Evolutionary conservation across 1,284 basidiomycete species (phyloP).

Genomic region (Heterobasidion annosum): DNA sequence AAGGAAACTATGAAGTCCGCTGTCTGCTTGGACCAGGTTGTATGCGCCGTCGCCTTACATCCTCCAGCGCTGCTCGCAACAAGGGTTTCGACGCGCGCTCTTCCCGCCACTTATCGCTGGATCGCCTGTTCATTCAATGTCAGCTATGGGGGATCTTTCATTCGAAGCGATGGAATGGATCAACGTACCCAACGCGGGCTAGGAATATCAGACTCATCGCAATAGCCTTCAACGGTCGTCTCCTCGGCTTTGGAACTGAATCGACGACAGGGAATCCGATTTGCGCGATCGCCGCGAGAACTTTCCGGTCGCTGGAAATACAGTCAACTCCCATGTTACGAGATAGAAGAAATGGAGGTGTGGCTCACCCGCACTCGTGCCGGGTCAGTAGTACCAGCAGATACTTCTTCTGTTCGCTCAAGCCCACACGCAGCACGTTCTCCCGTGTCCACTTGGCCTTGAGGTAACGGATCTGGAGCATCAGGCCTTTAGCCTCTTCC

Average conservation of each 20-base stretch:
- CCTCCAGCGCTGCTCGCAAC: slow-evolving; percentile 56
- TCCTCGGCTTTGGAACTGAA: slow-evolving; percentile 22
- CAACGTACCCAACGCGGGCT: slow-evolving; percentile 54
- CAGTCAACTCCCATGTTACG: background rate
- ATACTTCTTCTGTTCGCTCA: slow-evolving; percentile 86
- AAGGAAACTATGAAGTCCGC: background rate
- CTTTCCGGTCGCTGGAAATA: slow-evolving; percentile 59
- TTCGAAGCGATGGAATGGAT: slow-evolving; percentile 5
- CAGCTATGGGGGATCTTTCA: background rate
- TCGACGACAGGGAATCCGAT: slow-evolving; percentile 54
- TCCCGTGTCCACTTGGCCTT: slow-evolving; percentile 90
- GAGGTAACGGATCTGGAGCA: slow-evolving; percentile 86
- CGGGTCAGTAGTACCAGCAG: slow-evolving; percentile 52
- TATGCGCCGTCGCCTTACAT: slow-evolving; percentile 48
- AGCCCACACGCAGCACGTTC: slow-evolving; percentile 67
- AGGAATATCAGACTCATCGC: slow-evolving; percentile 59
- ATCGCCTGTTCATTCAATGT: slow-evolving; percentile 31
- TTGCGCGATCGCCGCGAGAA: slow-evolving; percentile 68
- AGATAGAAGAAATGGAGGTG: background rate
- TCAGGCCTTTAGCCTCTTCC: slow-evolving; percentile 79
- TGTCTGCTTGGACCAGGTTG: background rate
- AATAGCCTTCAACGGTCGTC: slow-evolving; percentile 47
- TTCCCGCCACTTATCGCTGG: slow-evolving; percentile 52
- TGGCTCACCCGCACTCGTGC: slow-evolving; percentile 65
- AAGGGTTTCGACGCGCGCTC: slow-evolving; percentile 51